Percentiles rank a stretch among this genome's conserved stretches.
Conservation (phyloP, 1,139 yeast genomes). For the Keqinozyma sinolaborantium region DNA sequence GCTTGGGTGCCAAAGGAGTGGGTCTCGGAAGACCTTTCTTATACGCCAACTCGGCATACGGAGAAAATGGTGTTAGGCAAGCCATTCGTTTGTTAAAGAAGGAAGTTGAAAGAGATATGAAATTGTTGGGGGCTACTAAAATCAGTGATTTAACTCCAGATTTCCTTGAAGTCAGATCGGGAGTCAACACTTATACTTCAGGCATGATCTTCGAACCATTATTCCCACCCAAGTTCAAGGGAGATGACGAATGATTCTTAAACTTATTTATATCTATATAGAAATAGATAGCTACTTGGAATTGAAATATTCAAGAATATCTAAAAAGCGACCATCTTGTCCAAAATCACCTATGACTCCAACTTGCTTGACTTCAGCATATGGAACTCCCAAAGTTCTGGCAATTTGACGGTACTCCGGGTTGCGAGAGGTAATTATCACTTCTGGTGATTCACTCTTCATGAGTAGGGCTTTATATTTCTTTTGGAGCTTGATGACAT, state of each 20-base stretch:
- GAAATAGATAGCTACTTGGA: too few species aligned
- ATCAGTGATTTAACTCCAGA: conserved; percentile 31
- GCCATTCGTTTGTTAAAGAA: conserved; percentile 41
- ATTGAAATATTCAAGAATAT: not conserved
- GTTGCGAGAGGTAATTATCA: not conserved
- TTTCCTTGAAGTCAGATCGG: not conserved
- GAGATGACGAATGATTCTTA: not conserved
- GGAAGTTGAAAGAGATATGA: conserved; percentile 46
- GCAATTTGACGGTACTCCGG: not conserved
- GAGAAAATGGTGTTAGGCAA: conserved; percentile 45
- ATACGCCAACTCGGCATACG: conserved; percentile 48
- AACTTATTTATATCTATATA: too few species aligned
- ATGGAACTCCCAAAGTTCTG: not conserved
- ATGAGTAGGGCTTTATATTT: too few species aligned
- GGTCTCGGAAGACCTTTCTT: conserved; percentile 50
- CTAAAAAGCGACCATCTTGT: not conserved
- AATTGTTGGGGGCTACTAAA: conserved; percentile 39
- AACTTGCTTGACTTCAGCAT: not conserved
- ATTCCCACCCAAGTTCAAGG: not conserved
- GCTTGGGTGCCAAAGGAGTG: conserved; percentile 55
- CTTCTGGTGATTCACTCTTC: too few species aligned
- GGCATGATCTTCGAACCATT: not conserved
- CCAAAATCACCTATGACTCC: not conserved
- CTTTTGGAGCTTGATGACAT: too few species aligned
- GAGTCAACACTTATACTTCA: not conserved